A percentile compares a stretch with the other conserved stretches of the same genome.
Evolutionary conservation across 139 green algal genomes (phyloP).

Genomic region (Chlorella sp.): DNA sequence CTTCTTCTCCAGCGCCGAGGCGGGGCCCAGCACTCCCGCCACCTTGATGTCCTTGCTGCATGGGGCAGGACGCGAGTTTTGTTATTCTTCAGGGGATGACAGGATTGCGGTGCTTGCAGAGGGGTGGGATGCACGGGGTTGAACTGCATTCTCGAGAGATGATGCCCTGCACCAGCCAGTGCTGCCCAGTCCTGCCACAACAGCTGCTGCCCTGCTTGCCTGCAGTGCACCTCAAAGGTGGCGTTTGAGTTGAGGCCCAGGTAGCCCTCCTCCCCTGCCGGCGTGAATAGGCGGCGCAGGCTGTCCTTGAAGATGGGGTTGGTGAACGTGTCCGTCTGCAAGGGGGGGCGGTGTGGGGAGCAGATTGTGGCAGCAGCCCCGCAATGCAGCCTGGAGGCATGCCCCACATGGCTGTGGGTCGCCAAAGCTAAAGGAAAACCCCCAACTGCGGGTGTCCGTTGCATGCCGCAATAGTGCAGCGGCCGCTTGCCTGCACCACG

Average conservation of each 20-base stretch:
- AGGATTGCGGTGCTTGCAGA: too few relatives aligned
- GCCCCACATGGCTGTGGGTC: too few relatives aligned
- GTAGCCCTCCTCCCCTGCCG: slow-evolving; percentile 72
- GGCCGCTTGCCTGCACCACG: slow-evolving; percentile 63
- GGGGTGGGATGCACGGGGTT: too few relatives aligned
- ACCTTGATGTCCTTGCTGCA: slow-evolving; percentile 76
- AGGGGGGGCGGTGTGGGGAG: neutral
- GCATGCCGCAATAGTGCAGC: too few relatives aligned
- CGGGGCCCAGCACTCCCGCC: slow-evolving; percentile 85
- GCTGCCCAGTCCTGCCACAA: neutral
- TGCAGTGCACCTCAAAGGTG: slow-evolving; percentile 75
- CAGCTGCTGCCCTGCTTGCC: neutral
- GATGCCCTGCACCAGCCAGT: too few relatives aligned
- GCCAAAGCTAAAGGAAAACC: too few relatives aligned
- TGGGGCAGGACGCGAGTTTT: neutral
- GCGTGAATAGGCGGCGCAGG: slow-evolving; percentile 79
- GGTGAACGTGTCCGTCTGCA: slow-evolving; percentile 88
- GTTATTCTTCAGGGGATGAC: too few relatives aligned
- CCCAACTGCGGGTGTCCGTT: too few relatives aligned
- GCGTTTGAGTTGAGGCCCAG: slow-evolving; percentile 76
- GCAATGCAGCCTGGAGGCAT: too few relatives aligned
- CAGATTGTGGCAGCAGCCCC: too few relatives aligned
- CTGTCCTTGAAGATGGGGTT: slow-evolving; percentile 93
- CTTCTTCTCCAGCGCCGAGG: slow-evolving; percentile 87
- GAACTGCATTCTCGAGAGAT: too few relatives aligned